Evolutionary conservation across 495 filamentous ascomycete genomes (phyloP).

Genomic region (Neurospora tetraspora): DNA sequence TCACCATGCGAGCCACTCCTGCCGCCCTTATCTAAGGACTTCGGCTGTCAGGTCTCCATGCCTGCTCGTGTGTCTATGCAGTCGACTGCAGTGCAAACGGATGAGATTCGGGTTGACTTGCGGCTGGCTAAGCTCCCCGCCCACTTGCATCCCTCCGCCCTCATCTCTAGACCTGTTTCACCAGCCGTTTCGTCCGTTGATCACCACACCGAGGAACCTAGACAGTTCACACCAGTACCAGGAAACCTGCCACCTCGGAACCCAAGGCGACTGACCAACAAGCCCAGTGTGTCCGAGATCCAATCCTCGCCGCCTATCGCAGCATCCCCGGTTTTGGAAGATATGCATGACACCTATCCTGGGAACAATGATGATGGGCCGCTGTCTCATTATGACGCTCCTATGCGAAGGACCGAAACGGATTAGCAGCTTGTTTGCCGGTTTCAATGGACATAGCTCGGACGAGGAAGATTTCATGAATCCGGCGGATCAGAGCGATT

Average conservation of each 20-base stretch:
- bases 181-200: constrained; percentile 22
- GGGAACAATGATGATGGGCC: constrained; percentile 80
- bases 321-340: constrained; percentile 15
- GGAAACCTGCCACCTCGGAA: constrained; percentile 42
- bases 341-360: constrained; percentile 57
- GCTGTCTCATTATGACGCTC: constrained; percentile 48
- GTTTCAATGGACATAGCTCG: constrained; percentile 53
- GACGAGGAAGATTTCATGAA: constrained; percentile 51
- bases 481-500: constrained; percentile 48
- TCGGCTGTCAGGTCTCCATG: constrained; percentile 44
- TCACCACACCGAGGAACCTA: constrained; percentile 20
- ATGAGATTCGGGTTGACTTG: constrained; percentile 71
- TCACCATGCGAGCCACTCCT: constrained; percentile 44
- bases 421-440: constrained; percentile 77
- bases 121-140: constrained; percentile 63
- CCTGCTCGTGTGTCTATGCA: constrained; percentile 36
- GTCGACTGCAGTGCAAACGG: constrained; percentile 76
- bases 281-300: constrained; percentile 34
- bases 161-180: constrained; percentile 47
- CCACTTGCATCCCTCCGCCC: constrained; percentile 65
- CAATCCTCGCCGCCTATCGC: constrained; percentile 36
- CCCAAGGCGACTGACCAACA: constrained; percentile 37
- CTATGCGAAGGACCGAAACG: constrained; percentile 59
- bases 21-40: constrained; percentile 45
- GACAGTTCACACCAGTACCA: constrained; percentile 39